These are phyloP conservation scores for Leishmania gerbilli DNA, from an alignment of 208 protist species.

Conservation along the genomic window DNA sequence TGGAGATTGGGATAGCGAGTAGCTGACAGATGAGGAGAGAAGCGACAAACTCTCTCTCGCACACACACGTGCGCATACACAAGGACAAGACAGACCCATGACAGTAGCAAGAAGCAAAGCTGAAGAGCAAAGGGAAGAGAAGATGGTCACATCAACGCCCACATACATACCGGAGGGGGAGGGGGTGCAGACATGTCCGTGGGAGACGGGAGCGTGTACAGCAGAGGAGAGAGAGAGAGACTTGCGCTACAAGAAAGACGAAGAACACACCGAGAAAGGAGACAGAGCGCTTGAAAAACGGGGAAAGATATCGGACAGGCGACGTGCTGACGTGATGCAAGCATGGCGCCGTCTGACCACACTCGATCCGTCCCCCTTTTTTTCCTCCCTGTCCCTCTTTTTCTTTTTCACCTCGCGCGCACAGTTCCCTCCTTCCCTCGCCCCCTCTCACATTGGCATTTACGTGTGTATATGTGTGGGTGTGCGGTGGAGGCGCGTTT, in stretches of 20 bases:
- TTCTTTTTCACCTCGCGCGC: not conserved
- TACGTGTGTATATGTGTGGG: not conserved
- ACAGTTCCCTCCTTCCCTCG: not conserved
- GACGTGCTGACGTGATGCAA: not conserved
- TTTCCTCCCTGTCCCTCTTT: not conserved
- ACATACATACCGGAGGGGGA: conserved; percentile 4
- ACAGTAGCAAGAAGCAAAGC: not conserved
- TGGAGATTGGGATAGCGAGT: not conserved
- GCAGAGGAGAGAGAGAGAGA: not conserved
- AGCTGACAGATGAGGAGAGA: not conserved
- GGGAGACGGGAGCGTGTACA: not conserved
- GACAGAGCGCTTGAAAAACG: not conserved
- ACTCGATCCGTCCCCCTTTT: not conserved
- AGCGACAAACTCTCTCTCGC: not conserved
- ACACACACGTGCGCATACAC: not conserved
- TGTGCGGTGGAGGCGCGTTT: not conserved
- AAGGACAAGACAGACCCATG: not conserved
- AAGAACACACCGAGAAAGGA: not conserved
- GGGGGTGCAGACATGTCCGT: not conserved
- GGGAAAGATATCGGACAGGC: not conserved
- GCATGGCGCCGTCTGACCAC: not conserved
- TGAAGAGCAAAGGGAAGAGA: not conserved
- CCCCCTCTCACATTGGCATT: not conserved
- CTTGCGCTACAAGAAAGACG: not conserved
- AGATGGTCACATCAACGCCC: not conserved